These are phyloP conservation scores for Phlebiopsis flavidoalba DNA, from an alignment of 768 basidiomycete genomes.

Conservation along the genomic window DNA sequence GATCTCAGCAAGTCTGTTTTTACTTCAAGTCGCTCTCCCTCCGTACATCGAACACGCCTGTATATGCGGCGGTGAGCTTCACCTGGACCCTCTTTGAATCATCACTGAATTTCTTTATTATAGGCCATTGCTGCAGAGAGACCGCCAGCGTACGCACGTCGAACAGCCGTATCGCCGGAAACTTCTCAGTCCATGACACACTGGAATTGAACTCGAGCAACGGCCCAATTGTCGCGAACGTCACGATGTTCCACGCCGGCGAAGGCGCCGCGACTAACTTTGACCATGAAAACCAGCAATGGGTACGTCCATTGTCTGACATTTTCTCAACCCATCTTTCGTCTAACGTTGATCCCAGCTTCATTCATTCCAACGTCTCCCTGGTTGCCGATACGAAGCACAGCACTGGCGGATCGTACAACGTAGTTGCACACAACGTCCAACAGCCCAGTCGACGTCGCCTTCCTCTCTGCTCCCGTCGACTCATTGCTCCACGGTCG, in stretches of 20 bases:
- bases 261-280: constrained; percentile 19
- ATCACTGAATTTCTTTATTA: not conserved
- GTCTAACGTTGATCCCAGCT: constrained; percentile 20
- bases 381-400: constrained; percentile 26
- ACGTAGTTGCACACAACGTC: constrained; percentile 25
- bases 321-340: not conserved
- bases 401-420: constrained; percentile 27
- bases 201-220: constrained; percentile 32
- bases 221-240: constrained; percentile 24
- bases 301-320: constrained; percentile 27
- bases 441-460: constrained; percentile 26
- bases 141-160: constrained; percentile 21
- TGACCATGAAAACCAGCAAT: constrained; percentile 36
- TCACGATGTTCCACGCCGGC: constrained; percentile 22
- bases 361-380: constrained; percentile 25
- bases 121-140: constrained; percentile 28
- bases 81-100: not conserved
- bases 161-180: constrained; percentile 33
- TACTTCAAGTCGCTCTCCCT: constrained; percentile 4
- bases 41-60: constrained; percentile 2
- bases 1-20: constrained; percentile 23
- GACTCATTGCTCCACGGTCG: constrained; percentile 28
- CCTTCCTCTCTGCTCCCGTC: constrained; percentile 28
- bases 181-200: constrained; percentile 26
- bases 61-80: constrained; percentile 1